Conservation (phyloP, 768 basidiomycete species). For the Trametes elegans region DNA sequence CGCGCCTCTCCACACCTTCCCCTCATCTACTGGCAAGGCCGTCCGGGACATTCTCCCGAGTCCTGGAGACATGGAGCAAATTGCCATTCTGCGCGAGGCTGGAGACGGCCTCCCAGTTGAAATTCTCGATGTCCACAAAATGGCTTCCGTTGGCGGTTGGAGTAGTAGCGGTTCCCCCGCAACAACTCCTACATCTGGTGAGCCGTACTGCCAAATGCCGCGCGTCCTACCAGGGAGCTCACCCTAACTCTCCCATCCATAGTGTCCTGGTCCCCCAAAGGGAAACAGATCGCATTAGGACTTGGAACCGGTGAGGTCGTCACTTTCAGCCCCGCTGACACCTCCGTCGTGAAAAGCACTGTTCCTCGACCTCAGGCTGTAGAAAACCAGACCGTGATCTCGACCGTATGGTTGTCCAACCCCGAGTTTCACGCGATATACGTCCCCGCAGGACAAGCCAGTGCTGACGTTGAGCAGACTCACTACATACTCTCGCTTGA, state of each 20-base stretch:
- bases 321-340: constrained; percentile 59
- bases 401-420: constrained; percentile 66
- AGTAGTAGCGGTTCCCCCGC: constrained; percentile 46
- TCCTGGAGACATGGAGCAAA: constrained; percentile 58
- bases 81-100: constrained; percentile 55
- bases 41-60: constrained; percentile 61
- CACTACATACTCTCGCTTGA: constrained; percentile 44
- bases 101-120: constrained; percentile 46
- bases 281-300: constrained; percentile 80
- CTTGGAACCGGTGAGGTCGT: constrained; percentile 68
- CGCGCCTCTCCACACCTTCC: constrained; percentile 44
- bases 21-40: constrained; percentile 40
- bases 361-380: constrained; percentile 55
- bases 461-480: constrained; percentile 39
- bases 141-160: constrained; percentile 51
- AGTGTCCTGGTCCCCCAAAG: constrained; percentile 88
- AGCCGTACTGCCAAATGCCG: too few relatives aligned
- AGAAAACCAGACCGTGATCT: constrained; percentile 44
- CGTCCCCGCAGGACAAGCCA: constrained; percentile 40
- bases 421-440: constrained; percentile 70
- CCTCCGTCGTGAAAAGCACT: constrained; percentile 52
- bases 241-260: neutral
- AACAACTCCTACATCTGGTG: constrained; percentile 58
- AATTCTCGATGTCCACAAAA: constrained; percentile 54
- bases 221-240: constrained; percentile 2